These are phyloP conservation scores for Aurinia saxatilis DNA, from an alignment of 345 rosid genomes.

Conservation along the genomic window DNA sequence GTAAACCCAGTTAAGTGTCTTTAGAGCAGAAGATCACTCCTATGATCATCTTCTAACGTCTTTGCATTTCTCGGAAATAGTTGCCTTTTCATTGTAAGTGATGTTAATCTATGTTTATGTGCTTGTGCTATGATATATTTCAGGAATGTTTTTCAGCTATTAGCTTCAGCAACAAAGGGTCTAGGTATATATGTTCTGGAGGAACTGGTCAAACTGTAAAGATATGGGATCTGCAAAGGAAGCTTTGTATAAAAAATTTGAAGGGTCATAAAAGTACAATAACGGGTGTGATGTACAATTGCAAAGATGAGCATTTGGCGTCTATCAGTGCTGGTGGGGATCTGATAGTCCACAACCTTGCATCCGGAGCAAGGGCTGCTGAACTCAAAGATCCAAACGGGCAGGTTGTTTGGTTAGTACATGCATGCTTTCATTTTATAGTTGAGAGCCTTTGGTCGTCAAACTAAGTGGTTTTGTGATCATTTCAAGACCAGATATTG, in stretches of 20 bases:
- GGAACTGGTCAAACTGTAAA: conserved; percentile 87
- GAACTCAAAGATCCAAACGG: conserved; percentile 92
- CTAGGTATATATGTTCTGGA: conserved; percentile 91
- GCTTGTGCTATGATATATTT: conserved; percentile 6
- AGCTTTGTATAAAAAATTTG: conserved; percentile 86
- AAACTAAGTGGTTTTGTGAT: conserved; percentile 26
- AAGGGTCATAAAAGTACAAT: conserved; percentile 85
- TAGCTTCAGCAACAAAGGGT: conserved; percentile 81
- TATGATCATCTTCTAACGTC: background rate
- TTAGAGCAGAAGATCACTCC: background rate
- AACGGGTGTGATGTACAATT: conserved; percentile 88
- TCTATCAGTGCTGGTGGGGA: conserved; percentile 86
- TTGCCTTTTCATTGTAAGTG: background rate
- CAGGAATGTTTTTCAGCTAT: conserved; percentile 87
- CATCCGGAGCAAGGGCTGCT: conserved; percentile 80
- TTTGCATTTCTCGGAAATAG: background rate
- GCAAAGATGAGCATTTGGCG: conserved; percentile 97
- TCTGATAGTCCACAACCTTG: conserved; percentile 90
- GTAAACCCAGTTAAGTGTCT: background rate
- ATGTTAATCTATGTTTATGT: background rate
- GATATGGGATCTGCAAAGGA: conserved; percentile 97
- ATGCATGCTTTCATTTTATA: conserved; percentile 1
- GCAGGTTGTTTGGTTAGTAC: conserved; percentile 67
- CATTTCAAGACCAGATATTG: conserved; percentile 88
- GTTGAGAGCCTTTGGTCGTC: conserved; percentile 9